A percentile compares a stretch with the other conserved stretches of the same genome.
These are phyloP conservation scores for Gamsiella multidivaricata DNA, from an alignment of 192 early-diverging fungal genomes.

Conservation along the genomic window DNA sequence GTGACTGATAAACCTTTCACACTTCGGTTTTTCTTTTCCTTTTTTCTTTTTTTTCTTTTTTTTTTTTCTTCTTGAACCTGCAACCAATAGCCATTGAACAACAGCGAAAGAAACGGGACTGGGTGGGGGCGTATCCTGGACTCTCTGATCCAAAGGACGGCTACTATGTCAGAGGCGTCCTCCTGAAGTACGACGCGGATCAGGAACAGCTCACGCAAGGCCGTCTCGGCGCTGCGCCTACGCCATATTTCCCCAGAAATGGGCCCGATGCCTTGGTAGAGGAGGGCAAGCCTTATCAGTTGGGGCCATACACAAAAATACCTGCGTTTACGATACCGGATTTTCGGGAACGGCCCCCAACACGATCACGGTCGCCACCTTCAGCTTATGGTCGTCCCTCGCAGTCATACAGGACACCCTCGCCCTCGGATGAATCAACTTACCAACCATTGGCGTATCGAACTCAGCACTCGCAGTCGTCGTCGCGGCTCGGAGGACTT, in stretches of 20 bases:
- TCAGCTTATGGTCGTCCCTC: slow-evolving; percentile 12
- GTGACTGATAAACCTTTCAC: too few species aligned
- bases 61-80: too few species aligned
- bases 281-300: slow-evolving; percentile 24
- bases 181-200: slow-evolving; percentile 4
- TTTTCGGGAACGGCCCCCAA: slow-evolving; percentile 14
- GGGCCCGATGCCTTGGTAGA: neutral
- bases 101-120: slow-evolving; percentile 13
- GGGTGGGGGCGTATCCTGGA: slow-evolving; percentile 45
- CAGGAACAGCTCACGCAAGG: slow-evolving; percentile 5
- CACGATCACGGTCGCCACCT: slow-evolving; percentile 3
- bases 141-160: neutral
- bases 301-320: slow-evolving; percentile 41
- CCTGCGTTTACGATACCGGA: slow-evolving; percentile 19
- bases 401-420: slow-evolving; percentile 1
- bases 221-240: neutral
- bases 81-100: slow-evolving; percentile 16
- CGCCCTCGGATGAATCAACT: neutral
- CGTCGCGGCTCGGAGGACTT: neutral
- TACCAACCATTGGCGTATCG: neutral
- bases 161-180: slow-evolving; percentile 10
- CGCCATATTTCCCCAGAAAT: too few species aligned
- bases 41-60: neutral
- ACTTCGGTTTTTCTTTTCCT: neutral
- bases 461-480: neutral